Base-by-base conservation (phyloP, 306 rosid species). In the Fagus crenata region DNA sequence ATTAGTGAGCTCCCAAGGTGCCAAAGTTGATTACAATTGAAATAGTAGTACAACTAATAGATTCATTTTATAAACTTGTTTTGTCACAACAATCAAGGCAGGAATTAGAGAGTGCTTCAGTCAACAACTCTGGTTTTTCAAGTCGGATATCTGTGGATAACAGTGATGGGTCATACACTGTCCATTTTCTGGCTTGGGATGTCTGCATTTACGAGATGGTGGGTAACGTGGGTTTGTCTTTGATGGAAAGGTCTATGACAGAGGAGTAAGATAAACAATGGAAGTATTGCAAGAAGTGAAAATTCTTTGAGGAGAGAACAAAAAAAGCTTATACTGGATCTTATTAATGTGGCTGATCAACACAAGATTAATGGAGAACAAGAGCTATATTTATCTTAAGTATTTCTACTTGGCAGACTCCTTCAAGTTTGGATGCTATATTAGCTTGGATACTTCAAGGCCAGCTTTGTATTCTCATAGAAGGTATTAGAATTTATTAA, bases 41-140 rank as follows among this genome's bases (percentile, higher is more conserved):
- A 76, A 84, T 91, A 72, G 55, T 78, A 61, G 93, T 88, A 73
- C 88, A 83, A 80, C 92, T 93, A 49, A 22, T 73, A 86, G 92
- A 93, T 91, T 93, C 97, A 40, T 91, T 85, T 84, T 64, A 37
- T 4, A 91, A 93, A 77, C 92, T 93, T 2, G 89, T 89, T 72
- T 67, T 81, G 65, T 88, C 81, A 0, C 90, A 87, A 80, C 84
- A 89, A 78, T 89, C 93, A 64, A 86, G 60, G 72, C 81, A 91
- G 86, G 88, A 89, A 77, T 74, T 93, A 69, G 90, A 87, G 84
- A 81, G 79, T 84, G 83, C 75, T 83, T 88, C 90, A 35, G 63
- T 9, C 36, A 91, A 87, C 82, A 78, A 65, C 63, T 88, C 93
- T 3, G 80, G 76, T 12, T 85, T 90, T 88, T 84, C 89, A 77